Evolutionary conservation across 768 basidiomycete genomes (phyloP).

Genomic region (Polyporus arcularius): DNA sequence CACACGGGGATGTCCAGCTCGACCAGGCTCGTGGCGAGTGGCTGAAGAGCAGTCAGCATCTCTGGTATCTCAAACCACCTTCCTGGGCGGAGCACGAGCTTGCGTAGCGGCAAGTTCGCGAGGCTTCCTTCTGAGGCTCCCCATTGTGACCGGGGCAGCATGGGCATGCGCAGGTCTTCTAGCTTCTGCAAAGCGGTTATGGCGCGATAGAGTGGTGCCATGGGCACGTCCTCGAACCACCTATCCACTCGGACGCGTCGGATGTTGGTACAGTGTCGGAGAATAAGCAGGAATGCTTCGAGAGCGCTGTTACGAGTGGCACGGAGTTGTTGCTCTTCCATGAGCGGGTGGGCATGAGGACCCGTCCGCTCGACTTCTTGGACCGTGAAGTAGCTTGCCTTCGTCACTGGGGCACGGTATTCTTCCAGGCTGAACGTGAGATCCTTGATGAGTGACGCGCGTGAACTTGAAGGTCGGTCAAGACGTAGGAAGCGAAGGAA

Average conservation of each 20-base stretch:
- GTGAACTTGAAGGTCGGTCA: neutral
- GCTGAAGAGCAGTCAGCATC: neutral
- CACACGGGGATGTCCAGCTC: neutral
- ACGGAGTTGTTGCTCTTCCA: neutral
- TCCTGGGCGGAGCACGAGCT: neutral
- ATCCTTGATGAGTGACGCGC: neutral
- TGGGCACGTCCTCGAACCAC: neutral
- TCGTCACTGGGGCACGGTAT: neutral
- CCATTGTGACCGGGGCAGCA: neutral
- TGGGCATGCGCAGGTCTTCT: neutral
- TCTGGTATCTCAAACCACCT: neutral
- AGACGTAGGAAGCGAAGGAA: neutral
- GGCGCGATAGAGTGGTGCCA: neutral
- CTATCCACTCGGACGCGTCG: neutral
- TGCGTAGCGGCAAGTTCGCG: neutral
- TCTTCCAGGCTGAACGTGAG: neutral
- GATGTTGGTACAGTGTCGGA: neutral
- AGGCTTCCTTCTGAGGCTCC: neutral
- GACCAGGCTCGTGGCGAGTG: neutral
- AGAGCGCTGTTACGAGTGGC: neutral
- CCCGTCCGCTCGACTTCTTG: neutral
- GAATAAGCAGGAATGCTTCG: neutral
- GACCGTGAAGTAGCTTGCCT: neutral
- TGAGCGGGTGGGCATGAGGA: neutral
- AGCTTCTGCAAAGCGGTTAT: neutral